Percentiles rank a stretch among this genome's conserved stretches.
Conservation (phyloP, 352 stramenopile genomes). For the Blastocystis sp. region DNA sequence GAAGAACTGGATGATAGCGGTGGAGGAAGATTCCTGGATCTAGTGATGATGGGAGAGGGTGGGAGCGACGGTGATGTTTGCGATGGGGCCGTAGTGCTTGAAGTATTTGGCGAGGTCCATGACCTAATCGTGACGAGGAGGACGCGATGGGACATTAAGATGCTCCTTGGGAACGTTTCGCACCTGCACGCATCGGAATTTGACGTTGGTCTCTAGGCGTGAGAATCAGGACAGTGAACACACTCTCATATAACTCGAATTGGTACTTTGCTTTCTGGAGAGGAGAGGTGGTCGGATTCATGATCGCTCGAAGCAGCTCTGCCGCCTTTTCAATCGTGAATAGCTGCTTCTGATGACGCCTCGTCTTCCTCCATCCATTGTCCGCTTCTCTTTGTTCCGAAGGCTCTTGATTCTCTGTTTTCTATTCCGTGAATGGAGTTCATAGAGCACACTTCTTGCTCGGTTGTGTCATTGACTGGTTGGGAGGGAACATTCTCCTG, state of each 20-base stretch:
- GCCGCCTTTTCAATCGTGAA: background rate
- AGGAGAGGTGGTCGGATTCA: constrained; percentile 17
- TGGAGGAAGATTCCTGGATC: constrained; percentile 5
- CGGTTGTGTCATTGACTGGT: too few relatives aligned
- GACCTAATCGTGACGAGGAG: background rate
- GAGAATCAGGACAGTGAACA: background rate
- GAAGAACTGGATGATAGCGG: constrained; percentile 33
- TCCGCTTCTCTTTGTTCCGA: background rate
- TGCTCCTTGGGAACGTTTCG: constrained; percentile 20
- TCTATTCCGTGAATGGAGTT: background rate
- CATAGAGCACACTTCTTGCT: too few relatives aligned
- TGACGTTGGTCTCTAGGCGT: constrained; percentile 31
- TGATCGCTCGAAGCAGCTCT: background rate
- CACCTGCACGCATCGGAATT: constrained; percentile 28
- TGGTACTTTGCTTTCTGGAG: constrained; percentile 45
- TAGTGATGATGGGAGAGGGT: background rate
- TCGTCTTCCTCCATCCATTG: background rate
- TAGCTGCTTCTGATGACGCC: background rate
- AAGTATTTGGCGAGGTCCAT: constrained; percentile 55
- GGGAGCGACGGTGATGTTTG: constrained; percentile 16
- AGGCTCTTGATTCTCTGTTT: background rate
- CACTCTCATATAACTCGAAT: constrained; percentile 35
- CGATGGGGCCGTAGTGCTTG: constrained; percentile 53
- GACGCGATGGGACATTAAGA: constrained; percentile 1
- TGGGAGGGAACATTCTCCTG: too few relatives aligned